Evolutionary conservation across 2,329 filamentous ascomycete species (phyloP).

Genomic region (Phaeosphaeria sp.): DNA sequence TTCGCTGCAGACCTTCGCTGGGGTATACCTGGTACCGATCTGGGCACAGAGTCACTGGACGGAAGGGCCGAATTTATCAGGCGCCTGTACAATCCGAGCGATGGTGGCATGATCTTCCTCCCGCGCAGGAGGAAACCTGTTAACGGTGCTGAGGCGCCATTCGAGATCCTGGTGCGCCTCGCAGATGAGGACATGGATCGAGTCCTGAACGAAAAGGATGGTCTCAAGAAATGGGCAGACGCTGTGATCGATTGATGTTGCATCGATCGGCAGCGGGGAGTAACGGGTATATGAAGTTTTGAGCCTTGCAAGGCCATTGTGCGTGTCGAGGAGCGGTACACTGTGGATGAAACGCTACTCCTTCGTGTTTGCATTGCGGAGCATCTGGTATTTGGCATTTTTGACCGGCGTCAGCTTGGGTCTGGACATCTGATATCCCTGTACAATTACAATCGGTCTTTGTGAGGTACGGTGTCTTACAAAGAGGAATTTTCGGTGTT

Average conservation of each 20-base stretch:
- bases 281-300: constrained; percentile 8
- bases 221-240: constrained; percentile 38
- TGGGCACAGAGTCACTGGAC: constrained; percentile 25
- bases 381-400: constrained; percentile 25
- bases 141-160: constrained; percentile 38
- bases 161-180: constrained; percentile 44
- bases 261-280: background rate
- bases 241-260: constrained; percentile 34
- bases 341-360: constrained; percentile 15
- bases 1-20: constrained; percentile 41
- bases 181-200: constrained; percentile 43
- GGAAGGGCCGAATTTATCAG: constrained; percentile 45
- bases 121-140: constrained; percentile 32
- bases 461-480: constrained; percentile 3
- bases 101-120: constrained; percentile 46
- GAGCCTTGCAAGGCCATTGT: constrained; percentile 11
- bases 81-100: constrained; percentile 35
- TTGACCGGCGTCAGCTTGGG: constrained; percentile 25
- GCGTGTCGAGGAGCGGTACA: constrained; percentile 18
- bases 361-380: constrained; percentile 11
- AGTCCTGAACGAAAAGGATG: constrained; percentile 35
- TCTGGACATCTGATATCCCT: constrained; percentile 44
- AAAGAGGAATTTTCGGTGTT: background rate
- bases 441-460: constrained; percentile 36
- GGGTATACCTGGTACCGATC: constrained; percentile 43